Base-by-base conservation (phyloP, 805 yeast genomes). In the Dipodascus albidus region DNA sequence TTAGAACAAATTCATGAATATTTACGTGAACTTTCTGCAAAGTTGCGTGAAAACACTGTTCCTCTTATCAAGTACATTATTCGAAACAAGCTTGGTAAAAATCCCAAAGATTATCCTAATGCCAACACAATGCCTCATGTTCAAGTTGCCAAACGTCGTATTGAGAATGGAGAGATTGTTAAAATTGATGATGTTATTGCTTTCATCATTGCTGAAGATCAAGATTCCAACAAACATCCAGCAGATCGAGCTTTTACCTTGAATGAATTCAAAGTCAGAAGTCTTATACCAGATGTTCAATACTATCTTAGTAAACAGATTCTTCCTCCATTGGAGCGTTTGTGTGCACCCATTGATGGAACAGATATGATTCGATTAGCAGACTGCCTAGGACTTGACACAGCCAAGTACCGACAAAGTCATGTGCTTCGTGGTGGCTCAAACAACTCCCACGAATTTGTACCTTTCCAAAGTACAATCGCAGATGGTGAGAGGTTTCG, bases 111-210 rank as follows among this genome's bases (percentile, higher is more conserved):
- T 51, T 93, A 93, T 66, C 89, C 91, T 1, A 82, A 81, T 58
- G 90, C 85, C 22, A 85, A 85, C 58, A 77, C 79, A 48, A 81
- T 84, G 81, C 93, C 96, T 54, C 89, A 87, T 23, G 96, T 93
- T 15, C 93, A 85, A 65, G 96, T 89, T 38, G 99, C 98, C 0
- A 71, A 87, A 55, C 76, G 93, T 60, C 74, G 87, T 68, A 73
- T 86, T 59, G 78, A 77, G n/a, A 83, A 81, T 56, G 97, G 98
- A 35, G 90, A 89, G 62, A 83, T 85, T 38, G 79, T 93, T 51
- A 83, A 82, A 58, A 95, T 95, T 0, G 96, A 96, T 20, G 85
- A 84, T 60, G 97, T 93, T 50, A 83, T 93, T 41, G 85, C 96
- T 0, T 93, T 77, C 70, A 85, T 93, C 48, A 82, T 93, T 35